Percentiles rank a stretch among this genome's conserved stretches.
These are phyloP conservation scores for maize (Zea mays) DNA, from an alignment of 176 grass and related monocot genomes.

Conservation along the genomic window Zm-B73-REFERENCE-NAM-5.0 NC_050097.1:220625501-220626000, in stretches of 20 bases:
- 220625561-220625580: not conserved
- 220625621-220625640: not conserved
- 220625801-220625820: not conserved
- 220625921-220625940: not conserved
- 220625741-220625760: slow-evolving; percentile 89
- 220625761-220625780: slow-evolving; percentile 42
- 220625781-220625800: not conserved
- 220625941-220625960: not conserved
- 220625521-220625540: not conserved
- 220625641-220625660: not conserved
- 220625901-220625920: not conserved
- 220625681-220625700: slow-evolving; percentile 62
- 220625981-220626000: not conserved
- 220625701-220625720: slow-evolving; percentile 92
- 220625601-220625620: not conserved
- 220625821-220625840: not conserved
- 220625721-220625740: slow-evolving; percentile 83
- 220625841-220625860: not conserved
- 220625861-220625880: not conserved
- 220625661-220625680: slow-evolving; percentile 13
- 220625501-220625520: not conserved
- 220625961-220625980: not conserved
- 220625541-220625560: not conserved
- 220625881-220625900: not conserved
- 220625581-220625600: not conserved